phyloP scores from a whole-genome alignment of 441 rosid genomes.

The Jatropha podagrica region DNA sequence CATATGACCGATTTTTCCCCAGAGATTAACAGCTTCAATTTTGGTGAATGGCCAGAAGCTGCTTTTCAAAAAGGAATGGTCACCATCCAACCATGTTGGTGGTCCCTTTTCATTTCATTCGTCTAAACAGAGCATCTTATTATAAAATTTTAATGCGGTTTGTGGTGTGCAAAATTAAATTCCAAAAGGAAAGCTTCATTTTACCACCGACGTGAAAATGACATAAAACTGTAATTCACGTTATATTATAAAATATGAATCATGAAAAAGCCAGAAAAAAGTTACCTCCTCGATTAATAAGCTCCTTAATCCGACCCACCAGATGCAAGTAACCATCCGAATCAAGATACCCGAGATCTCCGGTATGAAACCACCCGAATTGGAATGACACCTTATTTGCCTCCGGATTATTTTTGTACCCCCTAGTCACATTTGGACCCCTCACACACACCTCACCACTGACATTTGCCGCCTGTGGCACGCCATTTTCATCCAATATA shows the following conservation, averaged over 20 bases:
- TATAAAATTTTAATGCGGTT: background rate
- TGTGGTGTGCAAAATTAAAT: background rate
- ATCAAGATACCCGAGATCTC: conserved; percentile 71
- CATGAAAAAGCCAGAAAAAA: background rate
- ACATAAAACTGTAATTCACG: background rate
- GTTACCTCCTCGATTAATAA: conserved; percentile 88
- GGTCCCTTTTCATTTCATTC: background rate
- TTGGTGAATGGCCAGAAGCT: background rate
- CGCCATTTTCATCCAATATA: conserved; percentile 67
- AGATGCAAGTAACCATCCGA: conserved; percentile 78
- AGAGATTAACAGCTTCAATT: background rate
- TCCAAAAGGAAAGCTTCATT: background rate
- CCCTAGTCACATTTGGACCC: conserved; percentile 80
- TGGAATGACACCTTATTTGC: conserved; percentile 69
- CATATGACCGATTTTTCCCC: background rate
- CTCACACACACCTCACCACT: conserved; percentile 80
- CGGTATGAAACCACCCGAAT: conserved; percentile 93
- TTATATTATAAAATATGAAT: too few relatives aligned
- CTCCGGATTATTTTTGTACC: conserved; percentile 81
- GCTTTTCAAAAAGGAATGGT: background rate
- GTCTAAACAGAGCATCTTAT: background rate
- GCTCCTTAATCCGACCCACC: conserved; percentile 93
- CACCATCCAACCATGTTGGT: background rate
- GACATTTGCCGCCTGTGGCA: conserved; percentile 36
- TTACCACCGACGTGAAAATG: background rate